Evolutionary conservation across 805 yeast species (phyloP).

Genomic region (Candida quercuum): DNA sequence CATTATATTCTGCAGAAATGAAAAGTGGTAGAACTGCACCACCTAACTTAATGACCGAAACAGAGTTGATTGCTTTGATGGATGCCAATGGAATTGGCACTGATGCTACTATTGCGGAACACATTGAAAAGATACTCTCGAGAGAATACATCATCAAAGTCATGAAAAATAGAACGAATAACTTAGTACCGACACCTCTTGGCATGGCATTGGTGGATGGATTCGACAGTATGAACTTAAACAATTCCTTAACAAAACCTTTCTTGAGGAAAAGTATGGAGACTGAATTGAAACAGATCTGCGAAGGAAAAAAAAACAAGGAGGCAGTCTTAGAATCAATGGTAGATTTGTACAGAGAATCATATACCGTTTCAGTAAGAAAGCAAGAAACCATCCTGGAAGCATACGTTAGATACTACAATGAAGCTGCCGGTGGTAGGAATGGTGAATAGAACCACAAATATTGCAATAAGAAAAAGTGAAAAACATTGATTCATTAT

Average conservation of each 20-base stretch:
- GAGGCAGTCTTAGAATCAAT: slow-evolving; percentile 51
- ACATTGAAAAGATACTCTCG: slow-evolving; percentile 70
- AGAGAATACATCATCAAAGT: slow-evolving; percentile 62
- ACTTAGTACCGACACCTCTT: slow-evolving; percentile 69
- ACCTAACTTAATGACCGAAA: slow-evolving; percentile 82
- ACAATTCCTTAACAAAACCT: slow-evolving; percentile 83
- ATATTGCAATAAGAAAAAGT: slow-evolving; percentile 4
- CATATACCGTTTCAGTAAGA: slow-evolving; percentile 43
- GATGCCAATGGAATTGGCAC: slow-evolving; percentile 98
- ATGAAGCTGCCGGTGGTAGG: no score
- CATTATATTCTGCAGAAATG: slow-evolving; percentile 52
- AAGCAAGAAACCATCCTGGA: slow-evolving; percentile 33
- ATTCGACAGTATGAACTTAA: slow-evolving; percentile 69
- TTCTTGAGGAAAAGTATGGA: slow-evolving; percentile 78
- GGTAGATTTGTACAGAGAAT: slow-evolving; percentile 53
- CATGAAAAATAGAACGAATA: slow-evolving; percentile 29
- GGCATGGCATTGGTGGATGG: slow-evolving; percentile 90
- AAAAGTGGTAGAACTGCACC: slow-evolving; percentile 74
- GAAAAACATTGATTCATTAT: not conserved
- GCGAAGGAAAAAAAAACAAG: slow-evolving; percentile 54
- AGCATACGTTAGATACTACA: slow-evolving; percentile 22
- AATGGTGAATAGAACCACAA: no score
- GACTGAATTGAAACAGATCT: slow-evolving; percentile 55
- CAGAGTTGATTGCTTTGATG: slow-evolving; percentile 89
- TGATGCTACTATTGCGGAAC: slow-evolving; percentile 98